Percentiles rank a stretch among this genome's conserved stretches.
phyloP scores from a whole-genome alignment of 2,329 filamentous ascomycete species.

The Leptographium flavum region DNA sequence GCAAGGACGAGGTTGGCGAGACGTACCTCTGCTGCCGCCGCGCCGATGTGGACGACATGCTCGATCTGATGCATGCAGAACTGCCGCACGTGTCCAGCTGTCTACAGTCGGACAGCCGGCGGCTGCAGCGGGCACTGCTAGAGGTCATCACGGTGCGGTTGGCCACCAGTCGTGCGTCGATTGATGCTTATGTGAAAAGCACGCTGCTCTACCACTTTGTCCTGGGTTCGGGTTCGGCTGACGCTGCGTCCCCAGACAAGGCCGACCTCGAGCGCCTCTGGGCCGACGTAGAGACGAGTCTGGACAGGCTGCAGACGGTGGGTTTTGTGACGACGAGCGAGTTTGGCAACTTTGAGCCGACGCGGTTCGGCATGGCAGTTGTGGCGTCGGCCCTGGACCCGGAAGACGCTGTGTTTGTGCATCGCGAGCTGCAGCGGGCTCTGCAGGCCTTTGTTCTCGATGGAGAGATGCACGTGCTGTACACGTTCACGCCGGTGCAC shows the following conservation, averaged over 20 bases:
- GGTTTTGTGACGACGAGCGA: constrained; percentile 36
- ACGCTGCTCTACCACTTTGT: constrained; percentile 51
- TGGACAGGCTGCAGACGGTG: constrained; percentile 20
- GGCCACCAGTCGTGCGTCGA: constrained; percentile 47
- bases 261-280: constrained; percentile 15
- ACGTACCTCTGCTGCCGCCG: constrained; percentile 63
- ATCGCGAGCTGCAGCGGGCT: constrained; percentile 53
- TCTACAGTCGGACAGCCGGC: constrained; percentile 43
- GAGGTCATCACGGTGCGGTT: constrained; percentile 57
- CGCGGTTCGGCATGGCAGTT: constrained; percentile 53
- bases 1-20: constrained; percentile 64
- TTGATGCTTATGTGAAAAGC: constrained; percentile 53
- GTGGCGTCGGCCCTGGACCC: constrained; percentile 60
- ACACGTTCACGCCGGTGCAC: constrained; percentile 62
- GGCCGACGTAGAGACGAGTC: constrained; percentile 39
- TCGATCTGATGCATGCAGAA: constrained; percentile 58
- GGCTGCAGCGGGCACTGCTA: constrained; percentile 55
- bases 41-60: constrained; percentile 52
- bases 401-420: constrained; percentile 60
- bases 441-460: constrained; percentile 66
- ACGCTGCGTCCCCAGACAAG: neutral
- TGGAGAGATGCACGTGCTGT: constrained; percentile 66
- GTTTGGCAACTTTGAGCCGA: constrained; percentile 41
- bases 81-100: constrained; percentile 57
- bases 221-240: neutral